Percentiles rank a stretch among this genome's conserved stretches.
These are phyloP conservation scores for Tylopilus subfusipes DNA, from an alignment of 768 basidiomycete species.

Conservation along the genomic window DNA sequence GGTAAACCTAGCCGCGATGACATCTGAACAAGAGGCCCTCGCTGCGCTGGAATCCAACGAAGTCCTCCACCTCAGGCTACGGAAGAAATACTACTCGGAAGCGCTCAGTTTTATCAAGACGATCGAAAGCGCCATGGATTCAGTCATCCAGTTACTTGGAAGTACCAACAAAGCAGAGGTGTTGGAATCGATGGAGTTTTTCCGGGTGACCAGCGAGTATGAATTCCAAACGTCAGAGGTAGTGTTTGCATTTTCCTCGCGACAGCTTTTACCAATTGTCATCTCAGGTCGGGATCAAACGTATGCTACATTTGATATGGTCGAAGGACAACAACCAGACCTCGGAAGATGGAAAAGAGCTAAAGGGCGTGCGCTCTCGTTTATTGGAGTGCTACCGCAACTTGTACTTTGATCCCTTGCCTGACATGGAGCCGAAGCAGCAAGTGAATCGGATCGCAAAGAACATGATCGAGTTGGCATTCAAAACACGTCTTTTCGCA, in stretches of 20 bases:
- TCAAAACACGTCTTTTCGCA: not conserved
- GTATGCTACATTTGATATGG: slow-evolving; percentile 98
- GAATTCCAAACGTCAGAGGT: slow-evolving; percentile 77
- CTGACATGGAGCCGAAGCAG: slow-evolving; percentile 72
- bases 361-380: slow-evolving; percentile 84
- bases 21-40: slow-evolving; percentile 67
- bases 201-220: slow-evolving; percentile 77
- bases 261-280: not conserved
- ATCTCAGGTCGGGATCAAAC: slow-evolving; percentile 78
- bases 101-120: slow-evolving; percentile 77
- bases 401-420: slow-evolving; percentile 84
- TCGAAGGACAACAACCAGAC: slow-evolving; percentile 84
- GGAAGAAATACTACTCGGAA: slow-evolving; percentile 85
- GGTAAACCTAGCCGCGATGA: slow-evolving; percentile 65
- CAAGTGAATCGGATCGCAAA: slow-evolving; percentile 91
- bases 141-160: slow-evolving; percentile 73
- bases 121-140: slow-evolving; percentile 65
- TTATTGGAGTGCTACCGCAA: slow-evolving; percentile 85
- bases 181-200: slow-evolving; percentile 85
- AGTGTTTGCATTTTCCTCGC: slow-evolving; percentile 3
- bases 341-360: slow-evolving; percentile 71
- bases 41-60: slow-evolving; percentile 66
- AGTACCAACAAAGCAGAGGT: slow-evolving; percentile 84
- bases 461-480: slow-evolving; percentile 90
- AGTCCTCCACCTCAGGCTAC: slow-evolving; percentile 61